Evolutionary conservation across 129 eudicot species (phyloP), one percentile per base, ranked within the genome.

Genomic region (Flaveria sonorensis): DNA sequence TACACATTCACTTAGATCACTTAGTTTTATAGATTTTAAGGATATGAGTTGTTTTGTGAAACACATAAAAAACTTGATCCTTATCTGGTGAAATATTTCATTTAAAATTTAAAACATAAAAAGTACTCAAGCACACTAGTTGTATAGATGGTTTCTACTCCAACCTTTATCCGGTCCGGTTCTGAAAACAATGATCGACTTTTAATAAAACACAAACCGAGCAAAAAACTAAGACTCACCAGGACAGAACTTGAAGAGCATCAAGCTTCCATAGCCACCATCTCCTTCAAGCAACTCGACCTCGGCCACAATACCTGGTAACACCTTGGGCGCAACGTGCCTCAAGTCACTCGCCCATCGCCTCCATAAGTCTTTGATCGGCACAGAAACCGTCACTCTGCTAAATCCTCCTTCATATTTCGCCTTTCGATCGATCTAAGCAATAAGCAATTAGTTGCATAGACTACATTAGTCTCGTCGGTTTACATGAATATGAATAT

Each of bases 261-360:
- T 78, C 32, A 87, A 69, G 61, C 84, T 83, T 15, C 88, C 88
- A 51, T 51, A 61, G 47, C 84, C 84, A 28, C 88, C 90, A 71
- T 87, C 81, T 75, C 88, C 88, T 81, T 87, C 83, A 15, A 83
- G 73, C 20, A 84, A 32, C 79, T 77, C 73, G 0, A 67, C 79
- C 24, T 72, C 63, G 10, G 42, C 30, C 26, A 83, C 83, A 7
- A 82, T 23, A 18, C 68, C 68, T 1, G 78, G 84, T 5, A 86
- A 19, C 32, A 76, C 26, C 56, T 23, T 72, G 32, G 81, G 75
- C 13, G 23, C 7, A 7, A 46, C 26, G 36, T 20, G 11, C 47
- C 28, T 48, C 23, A 87, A 21, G 28, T 83, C 87, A 40, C 52
- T 78, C 1, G 80, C n/a, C 50, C 55, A 83, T 45, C 26, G 81